Base-by-base conservation (phyloP, 2,329 filamentous ascomycete species). In the Stachybotrys chartarum region DNA sequence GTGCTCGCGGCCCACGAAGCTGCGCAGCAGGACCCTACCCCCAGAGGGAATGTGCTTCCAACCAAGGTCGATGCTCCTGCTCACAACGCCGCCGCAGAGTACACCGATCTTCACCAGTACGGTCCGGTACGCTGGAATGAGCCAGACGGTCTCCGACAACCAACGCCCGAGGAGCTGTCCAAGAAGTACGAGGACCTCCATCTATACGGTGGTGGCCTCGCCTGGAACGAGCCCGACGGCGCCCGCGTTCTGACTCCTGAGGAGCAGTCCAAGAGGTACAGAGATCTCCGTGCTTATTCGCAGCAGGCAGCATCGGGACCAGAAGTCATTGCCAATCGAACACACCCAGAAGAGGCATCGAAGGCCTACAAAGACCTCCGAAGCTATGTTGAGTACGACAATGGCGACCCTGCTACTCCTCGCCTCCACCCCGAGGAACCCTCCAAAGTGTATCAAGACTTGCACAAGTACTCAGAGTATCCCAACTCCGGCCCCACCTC, bases 101-200 rank as follows among this genome's bases (percentile, higher is more conserved):
- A 77, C 55, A 66, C 75, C 3, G 77, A 80, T 51, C 62, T 80
- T 50, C 59, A 69, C 55, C 64, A 72, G 45, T 77, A 76, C 56
- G 66, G 64, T 1, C 68, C 72, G 5, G 65, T 69, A 11, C 60
- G 59, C 14, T 73, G 71, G 68, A 72, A 72, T 16, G 71, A 74
- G 52, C 68, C 70, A 0, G 66, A 78, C 58, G 76, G 75, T 44
- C 69, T 72, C 42, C 61, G 63, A 12, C 58, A 65, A 17, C 60
- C 64, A 52, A 68, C 66, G 1, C 64, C 66, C 6, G 70, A 70
- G 54, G 70, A 72, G 35, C 58, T 66, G 16, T 67, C 72, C 5
- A 69, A 70, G 55, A 60, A 71, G 3, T 78, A 77, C 53, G 67
- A 75, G 1, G 71, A 75, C 53, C 62, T 74, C 10, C 57, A 70